Base-by-base conservation (phyloP, 106 monocot species). In the Amphibolis antarctica region DNA sequence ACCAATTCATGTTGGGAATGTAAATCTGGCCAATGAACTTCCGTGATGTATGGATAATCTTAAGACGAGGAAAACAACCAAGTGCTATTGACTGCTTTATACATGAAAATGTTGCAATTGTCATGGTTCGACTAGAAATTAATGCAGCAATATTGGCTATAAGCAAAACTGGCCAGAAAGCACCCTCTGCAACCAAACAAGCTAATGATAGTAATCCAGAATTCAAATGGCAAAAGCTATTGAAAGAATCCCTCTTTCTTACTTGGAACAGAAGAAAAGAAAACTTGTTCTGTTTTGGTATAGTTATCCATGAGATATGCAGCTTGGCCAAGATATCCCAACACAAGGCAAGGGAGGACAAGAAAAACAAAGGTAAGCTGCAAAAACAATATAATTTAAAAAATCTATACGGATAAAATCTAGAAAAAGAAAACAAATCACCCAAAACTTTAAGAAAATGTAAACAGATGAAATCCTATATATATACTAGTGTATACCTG, bases 11-110 rank as follows among this genome's bases (percentile, higher is more conserved):
- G 24, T 84, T 77, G 17, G 92, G 92, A 60, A 92, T 84, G 67
- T 87, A 92, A 51, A 92, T 92, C 54, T 92, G 86, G 45, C 87
- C 87, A 79, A 92, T 87, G 73, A 92, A 92, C 62, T 92, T 92
- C 53, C 86, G 71, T 53, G 87, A 92, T 6, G 87, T 87, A 65
- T 92, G 92, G 59, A 92, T 67, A 31, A 92, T 84, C 59, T 87
- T 92, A 22, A 92, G 84, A 20, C 87, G 81, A 44, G 92, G 92
- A 66, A 92, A 87, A 59, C 92, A 92, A 66, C 92, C 92, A 53
- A 92, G 87, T n/a, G 87, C 86, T 55, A 75, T 80, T 50, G 92
- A 87, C 54, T 92, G 81, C 60, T 92, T 87, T 73, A 92, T 84
- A 75, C 92, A 92, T 57, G 86, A 84, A 74, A 92, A 92, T 46